These are phyloP conservation scores for Akanthomyces uredinophilus DNA, from an alignment of 2,329 filamentous ascomycete species.

Conservation along the genomic window DNA sequence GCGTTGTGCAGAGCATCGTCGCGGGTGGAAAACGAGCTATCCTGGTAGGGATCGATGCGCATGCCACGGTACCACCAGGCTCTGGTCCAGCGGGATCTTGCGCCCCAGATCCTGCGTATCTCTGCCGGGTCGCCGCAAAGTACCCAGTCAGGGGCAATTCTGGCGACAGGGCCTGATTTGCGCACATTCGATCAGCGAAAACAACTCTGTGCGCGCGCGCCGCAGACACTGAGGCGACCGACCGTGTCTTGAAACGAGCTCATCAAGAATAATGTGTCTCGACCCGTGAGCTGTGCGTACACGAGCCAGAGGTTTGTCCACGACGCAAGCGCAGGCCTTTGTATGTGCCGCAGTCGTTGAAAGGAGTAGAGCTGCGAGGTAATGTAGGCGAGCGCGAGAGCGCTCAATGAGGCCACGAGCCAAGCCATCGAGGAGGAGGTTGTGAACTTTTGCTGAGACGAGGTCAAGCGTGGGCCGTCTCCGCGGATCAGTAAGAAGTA, in stretches of 20 bases:
- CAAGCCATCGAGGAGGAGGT: neutral
- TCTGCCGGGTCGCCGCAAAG: slow-evolving; percentile 26
- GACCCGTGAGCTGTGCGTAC: slow-evolving; percentile 17
- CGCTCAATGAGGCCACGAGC: neutral
- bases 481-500: no score
- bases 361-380: slow-evolving; percentile 2
- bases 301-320: slow-evolving; percentile 29
- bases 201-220: neutral
- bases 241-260: slow-evolving; percentile 4
- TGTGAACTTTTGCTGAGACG: neutral
- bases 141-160: slow-evolving; percentile 26
- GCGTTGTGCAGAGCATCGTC: slow-evolving; percentile 40
- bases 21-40: slow-evolving; percentile 46
- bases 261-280: neutral
- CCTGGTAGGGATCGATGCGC: slow-evolving; percentile 43
- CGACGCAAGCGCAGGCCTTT: slow-evolving; percentile 23
- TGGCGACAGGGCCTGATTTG: slow-evolving; percentile 22
- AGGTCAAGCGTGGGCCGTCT: no score
- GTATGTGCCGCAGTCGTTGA: slow-evolving; percentile 24
- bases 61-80: slow-evolving; percentile 42
- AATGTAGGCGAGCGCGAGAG: neutral
- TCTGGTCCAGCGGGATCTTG: slow-evolving; percentile 21
- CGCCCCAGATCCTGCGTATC: slow-evolving; percentile 27
- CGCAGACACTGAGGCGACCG: neutral
- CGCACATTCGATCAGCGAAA: neutral